Evolutionary conservation across 805 yeast genomes (phyloP), one percentile per base, ranked within the genome.

Genomic region (Suhomyces canberraensis): DNA sequence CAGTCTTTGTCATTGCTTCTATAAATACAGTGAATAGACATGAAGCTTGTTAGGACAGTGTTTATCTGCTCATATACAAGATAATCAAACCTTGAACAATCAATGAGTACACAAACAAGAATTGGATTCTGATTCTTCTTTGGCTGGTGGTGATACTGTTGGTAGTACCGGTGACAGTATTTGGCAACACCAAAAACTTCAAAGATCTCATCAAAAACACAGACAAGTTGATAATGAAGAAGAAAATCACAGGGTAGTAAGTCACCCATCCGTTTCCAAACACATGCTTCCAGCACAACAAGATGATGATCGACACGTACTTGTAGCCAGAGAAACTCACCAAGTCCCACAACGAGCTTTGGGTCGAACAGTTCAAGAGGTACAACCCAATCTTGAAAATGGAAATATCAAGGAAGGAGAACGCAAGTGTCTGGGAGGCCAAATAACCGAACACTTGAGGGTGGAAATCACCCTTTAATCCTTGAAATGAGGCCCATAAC

Each of bases 271-370:
- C 55, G 25, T 49, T 45, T 3, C 64, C 61, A 28, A 69, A 64
- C 31, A 72, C 52, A 44, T 69, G 71, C 44, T 77, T 80, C 47
- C 76, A 56, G 28, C 80, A 55, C 48, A 82, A 61, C 35, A 77
- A 66, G n/a, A 75, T 56, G 13, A 81, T 73, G 44, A 84, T 71
- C 7, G 95, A 87, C 26, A 95, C 88, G 56, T 88, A 95, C 60
- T 93, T 93, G 71, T 93, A 95, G 25, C 98, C 97, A 34, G 90
- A 81, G 63, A 87, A 93, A 42, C 95, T 82, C 8, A 86, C 75
- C 42, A 93, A 67, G 58, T 93, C 99, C 73, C 90, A 80, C 26
- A 86, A 58, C 9, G 68, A 58, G 33, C 64, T 54, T 48, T 80
- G 84, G 2, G 84, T 75, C 11, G 76, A 75, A 37, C 87, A 79